These are phyloP conservation scores for Triglochin maritima DNA, from an alignment of 106 monocot species.

Conservation along the genomic window DNA sequence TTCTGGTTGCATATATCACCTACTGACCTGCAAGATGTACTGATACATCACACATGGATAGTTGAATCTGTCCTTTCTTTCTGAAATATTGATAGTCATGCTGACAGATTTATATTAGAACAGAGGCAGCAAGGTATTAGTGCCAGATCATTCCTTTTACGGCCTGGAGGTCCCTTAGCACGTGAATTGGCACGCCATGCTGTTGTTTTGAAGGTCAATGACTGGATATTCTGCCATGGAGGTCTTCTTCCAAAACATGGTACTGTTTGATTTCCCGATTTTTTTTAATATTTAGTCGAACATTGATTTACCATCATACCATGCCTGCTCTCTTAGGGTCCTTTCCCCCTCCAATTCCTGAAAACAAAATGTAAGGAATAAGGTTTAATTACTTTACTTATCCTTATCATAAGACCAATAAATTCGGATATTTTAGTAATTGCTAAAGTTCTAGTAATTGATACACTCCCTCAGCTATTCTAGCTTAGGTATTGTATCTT, in stretches of 20 bases:
- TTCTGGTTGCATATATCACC: no score
- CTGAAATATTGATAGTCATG: constrained; percentile 11
- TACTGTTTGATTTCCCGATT: constrained; percentile 13
- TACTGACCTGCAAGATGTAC: no score
- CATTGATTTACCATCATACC: no score
- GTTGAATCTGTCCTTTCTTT: constrained; percentile 3
- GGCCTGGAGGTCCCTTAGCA: constrained; percentile 62
- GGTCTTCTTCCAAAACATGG: constrained; percentile 98
- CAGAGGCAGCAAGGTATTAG: constrained; percentile 76
- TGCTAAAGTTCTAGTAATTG: no score
- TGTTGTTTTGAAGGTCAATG: constrained; percentile 61
- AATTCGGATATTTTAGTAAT: no score
- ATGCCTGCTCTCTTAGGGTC: no score
- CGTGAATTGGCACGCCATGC: constrained; percentile 64
- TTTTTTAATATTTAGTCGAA: background rate
- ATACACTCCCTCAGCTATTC: no score
- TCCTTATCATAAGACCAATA: no score
- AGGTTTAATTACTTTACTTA: no score
- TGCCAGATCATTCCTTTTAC: constrained; percentile 79
- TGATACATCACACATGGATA: no score
- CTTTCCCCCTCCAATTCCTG: background rate
- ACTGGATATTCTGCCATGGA: constrained; percentile 97
- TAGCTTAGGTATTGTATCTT: no score
- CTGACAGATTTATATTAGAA: constrained; percentile 72
- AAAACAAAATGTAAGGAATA: background rate